These are phyloP conservation scores for Acanthamoeba sp. DNA, from an alignment of 208 protist genomes.

Conservation along the genomic window DNA sequence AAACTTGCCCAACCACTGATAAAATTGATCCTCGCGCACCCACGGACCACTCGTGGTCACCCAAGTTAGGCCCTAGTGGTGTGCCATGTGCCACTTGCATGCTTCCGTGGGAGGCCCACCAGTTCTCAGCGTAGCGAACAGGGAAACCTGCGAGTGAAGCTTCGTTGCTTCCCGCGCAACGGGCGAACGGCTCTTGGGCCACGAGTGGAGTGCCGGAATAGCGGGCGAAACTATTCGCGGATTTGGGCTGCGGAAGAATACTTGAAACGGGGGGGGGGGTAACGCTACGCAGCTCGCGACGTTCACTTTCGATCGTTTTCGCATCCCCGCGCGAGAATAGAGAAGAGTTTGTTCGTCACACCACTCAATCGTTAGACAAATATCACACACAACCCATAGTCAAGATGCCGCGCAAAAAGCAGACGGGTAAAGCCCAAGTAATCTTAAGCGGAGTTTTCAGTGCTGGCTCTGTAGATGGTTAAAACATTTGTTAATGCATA, in stretches of 20 bases:
- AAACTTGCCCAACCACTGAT: background rate
- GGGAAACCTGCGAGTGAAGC: no score
- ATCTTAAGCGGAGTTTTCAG: slow-evolving; percentile 12
- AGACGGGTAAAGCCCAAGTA: background rate
- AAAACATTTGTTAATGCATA: background rate
- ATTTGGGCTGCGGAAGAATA: background rate
- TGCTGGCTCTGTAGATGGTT: background rate
- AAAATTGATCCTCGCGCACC: no score
- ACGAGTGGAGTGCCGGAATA: background rate
- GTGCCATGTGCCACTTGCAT: no score
- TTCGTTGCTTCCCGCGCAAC: no score
- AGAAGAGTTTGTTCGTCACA: background rate
- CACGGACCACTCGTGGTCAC: no score
- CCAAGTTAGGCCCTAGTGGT: no score
- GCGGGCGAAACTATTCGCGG: background rate
- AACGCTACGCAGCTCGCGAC: background rate
- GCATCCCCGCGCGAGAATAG: background rate
- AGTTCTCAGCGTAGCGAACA: no score
- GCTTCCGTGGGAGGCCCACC: no score
- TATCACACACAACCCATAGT: background rate
- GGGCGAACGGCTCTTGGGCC: background rate
- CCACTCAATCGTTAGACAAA: background rate
- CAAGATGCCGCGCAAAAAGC: slow-evolving; percentile 46
- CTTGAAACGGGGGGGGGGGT: background rate
- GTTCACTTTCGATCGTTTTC: slow-evolving; percentile 3